Evolutionary conservation across 1,284 basidiomycete genomes (phyloP).

Genomic region (Ganoderma sinense): DNA sequence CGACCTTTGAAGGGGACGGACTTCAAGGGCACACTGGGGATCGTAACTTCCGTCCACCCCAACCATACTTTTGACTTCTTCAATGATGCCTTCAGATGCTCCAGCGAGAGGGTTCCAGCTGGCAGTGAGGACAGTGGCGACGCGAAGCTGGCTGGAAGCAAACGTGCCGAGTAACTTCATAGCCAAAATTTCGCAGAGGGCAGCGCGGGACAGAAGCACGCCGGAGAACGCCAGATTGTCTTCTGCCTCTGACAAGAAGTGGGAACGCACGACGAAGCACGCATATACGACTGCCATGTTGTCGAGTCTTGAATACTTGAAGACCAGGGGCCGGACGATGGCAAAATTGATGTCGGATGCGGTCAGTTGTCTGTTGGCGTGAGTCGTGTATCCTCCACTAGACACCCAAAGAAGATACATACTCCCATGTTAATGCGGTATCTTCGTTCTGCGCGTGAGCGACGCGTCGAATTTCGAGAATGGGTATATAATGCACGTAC

Average conservation of each 20-base stretch:
- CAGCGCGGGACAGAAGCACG: slow-evolving; percentile 74
- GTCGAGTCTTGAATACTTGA: slow-evolving; percentile 77
- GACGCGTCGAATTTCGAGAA: not conserved
- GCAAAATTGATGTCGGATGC: slow-evolving; percentile 88
- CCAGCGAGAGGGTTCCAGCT: slow-evolving; percentile 85
- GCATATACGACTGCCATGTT: slow-evolving; percentile 80
- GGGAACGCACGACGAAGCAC: slow-evolving; percentile 73
- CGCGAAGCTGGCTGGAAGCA: slow-evolving; percentile 73
- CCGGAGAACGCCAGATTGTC: slow-evolving; percentile 79
- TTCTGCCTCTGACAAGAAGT: slow-evolving; percentile 59
- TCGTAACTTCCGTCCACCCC: slow-evolving; percentile 64
- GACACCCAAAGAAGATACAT: slow-evolving; percentile 14
- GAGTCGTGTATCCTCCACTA: not conserved
- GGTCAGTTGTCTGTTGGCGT: slow-evolving; percentile 66
- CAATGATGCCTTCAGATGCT: slow-evolving; percentile 71
- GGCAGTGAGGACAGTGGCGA: slow-evolving; percentile 80
- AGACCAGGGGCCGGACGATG: slow-evolving; percentile 81
- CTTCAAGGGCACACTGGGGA: slow-evolving; percentile 83
- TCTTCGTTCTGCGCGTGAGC: slow-evolving; percentile 53
- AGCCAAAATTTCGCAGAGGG: slow-evolving; percentile 84
- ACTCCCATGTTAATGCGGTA: slow-evolving; percentile 85
- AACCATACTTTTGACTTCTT: slow-evolving; percentile 64
- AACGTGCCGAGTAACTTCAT: slow-evolving; percentile 85
- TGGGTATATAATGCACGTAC: slow-evolving; percentile 27
- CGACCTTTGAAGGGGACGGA: slow-evolving; percentile 42